phyloP scores from a whole-genome alignment of 2,329 filamentous ascomycete species.

The Aureobasidium vineae region DNA sequence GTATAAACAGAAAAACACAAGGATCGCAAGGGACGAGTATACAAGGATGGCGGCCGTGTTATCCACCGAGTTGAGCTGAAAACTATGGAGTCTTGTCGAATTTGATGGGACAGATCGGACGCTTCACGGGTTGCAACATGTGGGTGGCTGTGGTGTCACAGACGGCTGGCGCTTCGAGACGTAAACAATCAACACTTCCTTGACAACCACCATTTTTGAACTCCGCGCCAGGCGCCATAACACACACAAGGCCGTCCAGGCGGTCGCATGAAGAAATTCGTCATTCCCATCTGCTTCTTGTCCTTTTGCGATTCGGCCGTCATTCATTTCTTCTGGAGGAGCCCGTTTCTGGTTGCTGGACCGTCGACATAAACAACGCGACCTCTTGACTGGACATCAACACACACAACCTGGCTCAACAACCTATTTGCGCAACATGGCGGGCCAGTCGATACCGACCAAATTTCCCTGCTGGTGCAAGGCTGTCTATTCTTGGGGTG shows the following conservation, averaged over 20 bases:
- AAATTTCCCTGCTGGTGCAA: slow-evolving; percentile 44
- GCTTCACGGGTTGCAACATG: not conserved
- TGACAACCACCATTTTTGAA: not conserved
- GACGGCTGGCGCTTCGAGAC: slow-evolving; percentile 1
- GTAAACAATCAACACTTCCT: slow-evolving; percentile 17
- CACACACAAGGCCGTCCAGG: slow-evolving; percentile 10
- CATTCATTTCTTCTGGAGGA: slow-evolving; percentile 2
- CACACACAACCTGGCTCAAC: not conserved
- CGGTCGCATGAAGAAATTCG: slow-evolving; percentile 3
- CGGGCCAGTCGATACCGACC: slow-evolving; percentile 33
- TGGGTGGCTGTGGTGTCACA: slow-evolving; percentile 8
- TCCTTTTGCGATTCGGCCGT: not conserved
- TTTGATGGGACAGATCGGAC: slow-evolving; percentile 11
- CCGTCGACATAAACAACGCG: not conserved
- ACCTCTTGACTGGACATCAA: not conserved
- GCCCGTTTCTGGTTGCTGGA: slow-evolving; percentile 6
- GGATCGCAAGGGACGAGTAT: slow-evolving; percentile 6
- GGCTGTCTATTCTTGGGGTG: slow-evolving; percentile 45
- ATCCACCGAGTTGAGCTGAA: not conserved
- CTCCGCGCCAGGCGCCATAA: not conserved
- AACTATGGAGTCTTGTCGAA: slow-evolving; percentile 6
- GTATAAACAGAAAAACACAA: slow-evolving; percentile 6
- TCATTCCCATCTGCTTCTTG: not conserved
- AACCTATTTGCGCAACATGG: slow-evolving; percentile 24
- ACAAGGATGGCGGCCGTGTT: not conserved